Conservation (phyloP, 345 rosid species). For the Theobroma cacao region DNA sequence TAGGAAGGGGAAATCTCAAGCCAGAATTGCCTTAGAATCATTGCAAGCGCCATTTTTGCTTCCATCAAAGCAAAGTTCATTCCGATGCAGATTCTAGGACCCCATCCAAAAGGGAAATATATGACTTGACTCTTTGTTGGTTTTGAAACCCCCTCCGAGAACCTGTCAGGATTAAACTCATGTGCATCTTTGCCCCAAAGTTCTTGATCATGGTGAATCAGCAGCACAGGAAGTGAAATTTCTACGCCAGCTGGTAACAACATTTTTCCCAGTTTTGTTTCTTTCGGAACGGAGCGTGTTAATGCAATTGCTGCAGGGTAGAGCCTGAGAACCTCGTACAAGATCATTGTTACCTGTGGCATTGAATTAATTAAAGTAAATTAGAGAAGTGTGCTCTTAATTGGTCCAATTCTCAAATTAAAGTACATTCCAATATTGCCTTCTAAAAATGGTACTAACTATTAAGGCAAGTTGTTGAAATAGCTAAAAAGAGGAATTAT, state of each 20-base stretch:
- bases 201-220: conserved; percentile 30
- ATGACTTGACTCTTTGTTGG: conserved; percentile 20
- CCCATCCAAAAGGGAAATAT: conserved; percentile 29
- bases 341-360: conserved; percentile 31
- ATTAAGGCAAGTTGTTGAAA: conserved; percentile 25
- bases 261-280: conserved; percentile 24
- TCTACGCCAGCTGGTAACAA: conserved; percentile 26
- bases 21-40: conserved; percentile 17
- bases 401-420: neutral
- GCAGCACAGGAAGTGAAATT: conserved; percentile 17
- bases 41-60: conserved; percentile 19
- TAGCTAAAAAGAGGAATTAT: too few species aligned
- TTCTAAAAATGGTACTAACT: too few species aligned
- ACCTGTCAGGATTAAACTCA: conserved; percentile 36
- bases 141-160: conserved; percentile 35
- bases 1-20: conserved; percentile 29
- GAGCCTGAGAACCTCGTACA: conserved; percentile 39
- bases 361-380: neutral
- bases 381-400: neutral
- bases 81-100: conserved; percentile 36
- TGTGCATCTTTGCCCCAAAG: conserved; percentile 37
- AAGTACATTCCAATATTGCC: too few species aligned
- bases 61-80: conserved; percentile 27
- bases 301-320: conserved; percentile 30
- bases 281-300: conserved; percentile 14